A percentile compares a stretch with the other conserved stretches of the same genome.
Evolutionary conservation across 331 rosid genomes (phyloP).

Genomic region (Acacia concinna): DNA sequence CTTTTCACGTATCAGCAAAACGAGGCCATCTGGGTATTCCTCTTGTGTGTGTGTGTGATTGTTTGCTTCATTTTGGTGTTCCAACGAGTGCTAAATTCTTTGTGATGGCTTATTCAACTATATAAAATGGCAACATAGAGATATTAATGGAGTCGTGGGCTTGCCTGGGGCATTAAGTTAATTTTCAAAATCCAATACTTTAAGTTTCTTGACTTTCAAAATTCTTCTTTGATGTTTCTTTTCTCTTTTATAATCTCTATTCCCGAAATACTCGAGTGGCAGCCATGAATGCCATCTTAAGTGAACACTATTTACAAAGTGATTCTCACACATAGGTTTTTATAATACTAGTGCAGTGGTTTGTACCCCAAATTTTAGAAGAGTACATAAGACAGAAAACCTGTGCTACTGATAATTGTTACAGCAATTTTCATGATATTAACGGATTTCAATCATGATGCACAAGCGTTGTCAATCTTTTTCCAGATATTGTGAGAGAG

Average conservation of each 20-base stretch:
- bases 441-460: constrained; percentile 12
- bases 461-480: constrained; percentile 4
- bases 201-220: too few species aligned
- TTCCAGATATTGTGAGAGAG: constrained; percentile 75
- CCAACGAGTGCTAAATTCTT: constrained; percentile 5
- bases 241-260: background rate
- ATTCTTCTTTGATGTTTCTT: background rate
- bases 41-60: background rate
- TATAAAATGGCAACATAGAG: background rate
- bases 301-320: background rate
- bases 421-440: background rate
- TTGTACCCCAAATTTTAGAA: background rate
- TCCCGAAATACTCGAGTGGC: background rate
- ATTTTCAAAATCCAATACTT: background rate
- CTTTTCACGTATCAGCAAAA: constrained; percentile 86
- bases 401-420: background rate
- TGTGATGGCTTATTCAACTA: background rate
- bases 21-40: constrained; percentile 74
- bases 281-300: background rate
- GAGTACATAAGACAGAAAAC: background rate
- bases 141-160: background rate
- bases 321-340: background rate
- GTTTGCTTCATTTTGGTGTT: background rate
- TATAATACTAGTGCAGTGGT: constrained; percentile 7
- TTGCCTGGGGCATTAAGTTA: background rate